Evolutionary conservation across 768 basidiomycete species (phyloP), one percentile per base, ranked within the genome.

Genomic region (Macrocybe gigantea): DNA sequence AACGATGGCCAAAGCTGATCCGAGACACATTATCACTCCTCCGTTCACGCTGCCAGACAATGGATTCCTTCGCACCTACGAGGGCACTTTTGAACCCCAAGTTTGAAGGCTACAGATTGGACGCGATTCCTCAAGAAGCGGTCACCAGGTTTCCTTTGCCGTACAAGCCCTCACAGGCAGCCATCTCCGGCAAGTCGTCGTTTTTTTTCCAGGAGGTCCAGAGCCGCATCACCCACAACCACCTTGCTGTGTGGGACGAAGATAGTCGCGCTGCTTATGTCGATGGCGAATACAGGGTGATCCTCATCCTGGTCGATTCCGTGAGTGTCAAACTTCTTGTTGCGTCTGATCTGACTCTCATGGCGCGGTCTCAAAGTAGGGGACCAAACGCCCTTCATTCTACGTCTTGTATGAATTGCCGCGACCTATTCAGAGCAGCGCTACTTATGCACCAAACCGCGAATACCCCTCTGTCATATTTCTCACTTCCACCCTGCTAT

Each of bases 31-130:
- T 22, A 22, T 22, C 22, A 22, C 22, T 22, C 22, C 22, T 22
- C 22, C 22, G 22, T 22, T 22, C 22, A 22, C 22, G 22, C 22
- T 22, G 22, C 22, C 22, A 22, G 22, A 22, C 22, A 22, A 67
- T 69, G 67, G 54, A 63, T 39, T 39, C 55, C 9, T 80, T 82
- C 55, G 58, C 56, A n/a, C 63, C 72, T 7, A 66, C 75, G 5
- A 77, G 77, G 37, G 58, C 71, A 31, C 73, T 92, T 11, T 64
- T 88, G 22, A 92, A 93, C 55, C 80, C 88, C 1, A 86, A 85
- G 54, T 93, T 93, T 49, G 90, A 93, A 53, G 87, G 86, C 1
- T 93, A 93, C 62, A 88, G 78, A 54, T 73, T 93, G 29, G 74
- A 82, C 51, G 66, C 79, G 3, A 68, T 88, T 33, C 61, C 71